phyloP scores from a whole-genome alignment of 1,284 basidiomycete species.

The Coniferiporia sulphurascens region DNA sequence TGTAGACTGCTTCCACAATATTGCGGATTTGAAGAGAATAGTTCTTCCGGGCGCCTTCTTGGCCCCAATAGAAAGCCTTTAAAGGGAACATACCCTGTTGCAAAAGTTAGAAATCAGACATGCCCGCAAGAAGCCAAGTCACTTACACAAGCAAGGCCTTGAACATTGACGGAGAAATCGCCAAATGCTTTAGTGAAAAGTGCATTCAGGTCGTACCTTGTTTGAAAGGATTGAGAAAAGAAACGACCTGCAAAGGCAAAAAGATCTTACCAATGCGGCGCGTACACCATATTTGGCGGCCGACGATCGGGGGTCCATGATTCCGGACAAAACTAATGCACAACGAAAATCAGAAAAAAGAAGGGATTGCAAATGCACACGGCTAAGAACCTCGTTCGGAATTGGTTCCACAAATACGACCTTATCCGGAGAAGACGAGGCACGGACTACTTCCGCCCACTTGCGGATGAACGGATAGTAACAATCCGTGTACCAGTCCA shows the following conservation, averaged over 20 bases:
- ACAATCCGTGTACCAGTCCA: constrained; percentile 83
- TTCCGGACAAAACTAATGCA: constrained; percentile 63
- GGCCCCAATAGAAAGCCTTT: constrained; percentile 84
- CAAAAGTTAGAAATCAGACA: background rate
- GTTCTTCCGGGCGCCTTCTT: constrained; percentile 73
- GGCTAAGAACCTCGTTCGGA: constrained; percentile 76
- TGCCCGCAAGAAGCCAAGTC: background rate
- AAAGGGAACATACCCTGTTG: constrained; percentile 78
- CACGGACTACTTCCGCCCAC: constrained; percentile 70
- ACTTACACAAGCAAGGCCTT: constrained; percentile 76
- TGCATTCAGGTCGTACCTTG: constrained; percentile 84
- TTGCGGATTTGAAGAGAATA: constrained; percentile 80
- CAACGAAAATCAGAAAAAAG: background rate
- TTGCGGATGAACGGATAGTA: constrained; percentile 77
- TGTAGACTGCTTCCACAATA: constrained; percentile 63
- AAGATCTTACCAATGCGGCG: constrained; percentile 77
- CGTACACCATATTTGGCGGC: constrained; percentile 75
- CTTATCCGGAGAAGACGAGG: constrained; percentile 48
- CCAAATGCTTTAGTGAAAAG: constrained; percentile 81
- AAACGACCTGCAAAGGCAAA: background rate
- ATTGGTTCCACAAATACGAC: constrained; percentile 79
- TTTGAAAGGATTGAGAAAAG: background rate
- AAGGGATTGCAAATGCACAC: background rate
- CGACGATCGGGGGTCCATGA: constrained; percentile 66
- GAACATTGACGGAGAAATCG: constrained; percentile 84